Evolutionary conservation across 2,329 filamentous ascomycete genomes (phyloP), one percentile per base, ranked within the genome.

Genomic region (Alternaria brassicae): DNA sequence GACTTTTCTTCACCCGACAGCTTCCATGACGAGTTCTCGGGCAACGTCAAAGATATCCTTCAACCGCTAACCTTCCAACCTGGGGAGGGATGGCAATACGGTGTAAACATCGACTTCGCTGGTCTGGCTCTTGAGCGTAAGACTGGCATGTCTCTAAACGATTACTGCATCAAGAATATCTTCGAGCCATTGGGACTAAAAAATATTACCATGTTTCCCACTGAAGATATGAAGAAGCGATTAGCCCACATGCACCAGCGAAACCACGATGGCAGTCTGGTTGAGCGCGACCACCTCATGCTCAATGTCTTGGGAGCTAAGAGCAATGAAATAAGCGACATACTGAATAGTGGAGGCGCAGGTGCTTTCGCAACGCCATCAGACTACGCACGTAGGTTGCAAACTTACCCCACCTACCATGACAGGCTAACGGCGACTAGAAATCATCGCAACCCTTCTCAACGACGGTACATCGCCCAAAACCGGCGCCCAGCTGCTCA

Each of bases 391-490:
- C 81, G 86, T 85, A 75, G 69, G 82, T 57, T 44, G 40, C 42
- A 32, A 19, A 37, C 28, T 17, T 44, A 28, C 25, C 9, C n/a
- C 48, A 40, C n/a, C 23, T 28, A 21, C 17, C 40, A 49, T 32
- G 40, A 19, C 37, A 49, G 37, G 19, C 60, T 71, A 32, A 67
- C 28, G 30, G 17, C 6, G 6, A 28, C 2, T 62, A 86, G 85
- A 85, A 58, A 82, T 90, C 36, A 81, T 91, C 7, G 81, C 86
- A 0, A 82, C 83, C 0, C 77, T 91, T 2, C 79, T 91, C 32
- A 91, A 91, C 69, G 78, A 88, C 62, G 89, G 89, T 32, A 84
- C 79, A 0, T 88, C 83, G 27, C 85, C 88, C 0, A 80, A 67
- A 1, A 90, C 86, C 0, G 82, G 83, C 5, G 71, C 71, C 0